Conservation (phyloP, 83 land plant species). For the Larix sibirica region DNA sequence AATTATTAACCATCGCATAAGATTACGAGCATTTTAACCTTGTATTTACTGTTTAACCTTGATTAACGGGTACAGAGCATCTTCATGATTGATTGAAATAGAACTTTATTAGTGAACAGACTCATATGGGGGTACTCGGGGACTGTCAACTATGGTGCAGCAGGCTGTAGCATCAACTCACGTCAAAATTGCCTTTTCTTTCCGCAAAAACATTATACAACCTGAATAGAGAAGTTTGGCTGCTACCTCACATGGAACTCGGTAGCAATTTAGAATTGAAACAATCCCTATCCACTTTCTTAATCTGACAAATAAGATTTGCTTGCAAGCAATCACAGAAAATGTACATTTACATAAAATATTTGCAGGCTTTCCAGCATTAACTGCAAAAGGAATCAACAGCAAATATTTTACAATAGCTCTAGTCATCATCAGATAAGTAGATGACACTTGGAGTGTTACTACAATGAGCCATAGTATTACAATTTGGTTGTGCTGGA, state of each 20-base stretch:
- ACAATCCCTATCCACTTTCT: background rate
- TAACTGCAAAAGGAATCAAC: slow-evolving; percentile 8
- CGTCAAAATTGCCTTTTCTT: slow-evolving; percentile 6
- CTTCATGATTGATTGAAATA: background rate
- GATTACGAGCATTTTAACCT: too few species aligned
- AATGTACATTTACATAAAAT: background rate
- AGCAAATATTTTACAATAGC: slow-evolving; percentile 12
- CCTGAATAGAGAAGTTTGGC: background rate
- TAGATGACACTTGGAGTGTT: background rate
- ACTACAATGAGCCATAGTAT: slow-evolving; percentile 9
- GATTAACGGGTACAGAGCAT: too few species aligned
- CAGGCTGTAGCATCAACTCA: background rate
- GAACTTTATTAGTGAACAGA: background rate
- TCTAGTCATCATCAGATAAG: slow-evolving; percentile 13
- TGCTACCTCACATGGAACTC: background rate
- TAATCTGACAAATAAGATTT: background rate
- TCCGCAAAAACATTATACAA: background rate
- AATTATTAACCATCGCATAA: too few species aligned
- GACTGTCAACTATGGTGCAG: background rate
- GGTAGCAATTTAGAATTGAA: background rate
- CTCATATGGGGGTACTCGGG: too few species aligned
- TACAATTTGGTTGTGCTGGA: background rate
- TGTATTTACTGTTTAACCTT: too few species aligned
- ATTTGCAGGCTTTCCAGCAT: background rate
- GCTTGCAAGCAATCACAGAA: background rate